Evolutionary conservation across 306 rosid species (phyloP), one percentile per base, ranked within the genome.

Genomic region (Vigna angularis): DNA sequence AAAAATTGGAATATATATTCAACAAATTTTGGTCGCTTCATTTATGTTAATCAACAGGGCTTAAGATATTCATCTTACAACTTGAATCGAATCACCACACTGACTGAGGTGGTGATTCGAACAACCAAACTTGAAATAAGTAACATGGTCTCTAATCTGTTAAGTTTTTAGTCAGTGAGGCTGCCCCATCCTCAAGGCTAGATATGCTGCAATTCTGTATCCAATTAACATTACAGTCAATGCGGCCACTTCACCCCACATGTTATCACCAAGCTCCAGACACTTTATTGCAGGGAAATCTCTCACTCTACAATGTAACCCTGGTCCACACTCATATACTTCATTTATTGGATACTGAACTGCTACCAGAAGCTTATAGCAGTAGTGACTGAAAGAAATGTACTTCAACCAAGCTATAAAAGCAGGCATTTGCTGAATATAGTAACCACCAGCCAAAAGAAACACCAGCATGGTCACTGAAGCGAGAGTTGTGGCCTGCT

Each of bases 341-440:
- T 93, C 98, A 70, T 85, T 72, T 20, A 11, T 87, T 55, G 89
- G 47, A 79, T 90, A 93, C 16, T 93, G 98, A 1, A 90, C 96
- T 11, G 92, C 97, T 24, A 91, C 87, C 14, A 93, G 93, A 50
- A 93, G 85, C 87, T 87, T 90, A 79, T 91, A 93, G 82, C 93
- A 86, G 72, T 90, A 89, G 67, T 90, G 92, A 50, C 96, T 91
- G 51, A 90, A 91, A 13, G 98, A 91, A 34, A 90, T 28, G 79
- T 91, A 93, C 90, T 91, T 91, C 65, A 93, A 67, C 98, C 98
- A 93, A 72, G 89, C 96, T 32, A 93, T 89, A 78, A 93, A 91
- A 49, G 78, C 47, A 1, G 98, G 97, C n/a, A 91, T 85, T 58
- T 88, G 76, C 80, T 86, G 97, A 82, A 91, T 90, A 86, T 93